Base-by-base conservation (phyloP, 176 grass and related monocot genomes). In the Alloteropsis semialata region DNA sequence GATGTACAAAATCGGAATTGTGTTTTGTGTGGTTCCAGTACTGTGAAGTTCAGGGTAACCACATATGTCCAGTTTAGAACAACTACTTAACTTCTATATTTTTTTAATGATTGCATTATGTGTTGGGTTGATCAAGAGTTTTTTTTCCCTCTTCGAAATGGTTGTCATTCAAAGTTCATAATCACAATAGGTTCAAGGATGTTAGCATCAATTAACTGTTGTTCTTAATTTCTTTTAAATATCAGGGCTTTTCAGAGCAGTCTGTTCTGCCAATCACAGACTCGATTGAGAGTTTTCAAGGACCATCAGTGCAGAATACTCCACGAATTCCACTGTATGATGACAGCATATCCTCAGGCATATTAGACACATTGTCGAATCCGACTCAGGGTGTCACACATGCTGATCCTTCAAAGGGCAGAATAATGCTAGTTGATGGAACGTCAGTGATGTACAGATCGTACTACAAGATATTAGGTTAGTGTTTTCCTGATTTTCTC, bases 391-490 rank as follows among this genome's bases (percentile, higher is more conserved):
- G 53, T 38, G 60, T 24, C 36, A 14, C 69, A 77, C 19, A 3
- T 58, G 78, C 30, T 49, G 79, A 92, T 55, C 87, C 83, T 81
- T 83, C 81, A 48, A 96, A 92, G 80, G 82, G 88, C 57, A 89
- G 91, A 79, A 89, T 94, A 82, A 96, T 99, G 96, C 85, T 99
- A 84, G 42, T 96, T 87, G 96, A 99, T 57, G 93, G 93, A 51
- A 99, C 93, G 15, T 88, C 91, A 34, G 85, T 99, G 80, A 96
- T 99, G 91, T 96, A 99, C 76, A 95, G 96, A 84, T 94, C 96
- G 71, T 99, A 99, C 84, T 99, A 93, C 89, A 93, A 94, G 83
- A 90, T 99, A 90, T 89, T 99, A 79, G 96, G 96, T 92, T 21
- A 83, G 74, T 86, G 7, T 53, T 82, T 32, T 65, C 69, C 76